phyloP scores from a whole-genome alignment of 2,329 filamentous ascomycete genomes.

The Fusarium sp. region DNA sequence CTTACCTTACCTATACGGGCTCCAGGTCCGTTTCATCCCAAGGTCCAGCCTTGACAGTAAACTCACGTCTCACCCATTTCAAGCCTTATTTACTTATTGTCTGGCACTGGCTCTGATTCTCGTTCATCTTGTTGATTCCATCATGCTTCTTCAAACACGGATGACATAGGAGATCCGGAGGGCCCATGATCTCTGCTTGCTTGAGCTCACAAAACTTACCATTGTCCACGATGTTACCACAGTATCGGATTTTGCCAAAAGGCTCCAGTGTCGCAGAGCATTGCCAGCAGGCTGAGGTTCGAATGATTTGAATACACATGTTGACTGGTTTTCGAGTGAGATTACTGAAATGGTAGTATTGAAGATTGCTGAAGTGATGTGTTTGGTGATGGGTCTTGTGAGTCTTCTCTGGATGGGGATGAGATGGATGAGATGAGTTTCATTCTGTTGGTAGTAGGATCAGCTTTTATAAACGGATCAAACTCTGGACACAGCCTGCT shows the following conservation, averaged over 20 bases:
- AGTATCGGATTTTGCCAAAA: conserved; percentile 16
- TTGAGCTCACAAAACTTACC: background rate
- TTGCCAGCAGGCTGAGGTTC: conserved; percentile 16
- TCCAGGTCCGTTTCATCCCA: background rate
- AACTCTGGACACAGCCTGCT: background rate
- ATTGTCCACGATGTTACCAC: background rate
- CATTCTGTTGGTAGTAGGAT: background rate
- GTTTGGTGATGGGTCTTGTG: background rate
- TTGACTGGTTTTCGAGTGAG: background rate
- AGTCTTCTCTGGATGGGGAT: background rate
- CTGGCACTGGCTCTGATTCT: conserved; percentile 7
- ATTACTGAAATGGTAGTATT: background rate
- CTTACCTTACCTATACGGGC: background rate
- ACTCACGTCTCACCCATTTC: background rate
- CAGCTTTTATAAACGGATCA: background rate
- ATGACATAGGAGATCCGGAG: conserved; percentile 11
- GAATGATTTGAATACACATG: conserved; percentile 17
- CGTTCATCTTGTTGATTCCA: conserved; percentile 15
- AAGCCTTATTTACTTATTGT: background rate
- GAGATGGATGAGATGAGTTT: background rate
- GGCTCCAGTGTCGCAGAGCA: conserved; percentile 6
- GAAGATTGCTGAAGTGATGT: background rate
- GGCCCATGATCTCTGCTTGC: background rate
- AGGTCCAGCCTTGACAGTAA: background rate
- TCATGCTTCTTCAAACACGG: background rate